Conservation (phyloP, 176 grass and related monocot species). For the Zea mays region Zm-B73-REFERENCE-NAM-5.0 NC_050102.1:112567001-112567500, state of each 20-base stretch:
- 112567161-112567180: not conserved
- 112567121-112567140: too few species aligned
- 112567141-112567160: not conserved
- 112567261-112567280: not conserved
- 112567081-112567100: not conserved
- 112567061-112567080: not conserved
- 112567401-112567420: not conserved
- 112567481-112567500: not conserved
- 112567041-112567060: not conserved
- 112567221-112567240: constrained; percentile 26
- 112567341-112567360: not conserved
- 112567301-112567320: constrained; percentile 32
- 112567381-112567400: not conserved
- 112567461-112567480: not conserved
- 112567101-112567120: not conserved
- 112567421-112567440: not conserved
- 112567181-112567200: constrained; percentile 6
- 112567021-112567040: not conserved
- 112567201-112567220: constrained; percentile 22
- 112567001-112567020: not conserved
- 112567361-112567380: not conserved
- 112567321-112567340: constrained; percentile 24
- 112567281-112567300: constrained; percentile 13
- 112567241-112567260: not conserved
- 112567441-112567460: not conserved